Evolutionary conservation across 2,329 filamentous ascomycete genomes (phyloP), one percentile per base, ranked within the genome.

Genomic region (Aspergillus clavatus): DNA sequence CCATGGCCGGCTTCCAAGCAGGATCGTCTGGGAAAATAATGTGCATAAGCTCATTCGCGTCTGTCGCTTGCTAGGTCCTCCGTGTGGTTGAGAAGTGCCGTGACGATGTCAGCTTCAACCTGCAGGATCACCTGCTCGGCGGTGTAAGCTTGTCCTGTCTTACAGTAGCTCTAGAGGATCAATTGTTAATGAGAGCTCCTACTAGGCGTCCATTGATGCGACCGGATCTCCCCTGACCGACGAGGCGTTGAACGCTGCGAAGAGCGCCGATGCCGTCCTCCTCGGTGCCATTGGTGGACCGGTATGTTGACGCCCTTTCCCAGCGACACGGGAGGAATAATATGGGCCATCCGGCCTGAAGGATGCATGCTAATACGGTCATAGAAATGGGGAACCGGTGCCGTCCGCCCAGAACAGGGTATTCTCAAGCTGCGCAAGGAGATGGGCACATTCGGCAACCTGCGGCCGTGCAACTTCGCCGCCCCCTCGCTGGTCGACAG

Each of bases 281-380:
- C 83, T 97, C 43, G 91, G 90, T 56, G 89, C 91, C 57, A 94
- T 97, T 62, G 91, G 91, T 57, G 91, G 91, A n/a, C 91, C 93
- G 27, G 79, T 81, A 77, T 42, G 73, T 62, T 24, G 44, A 14
- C 19, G 2, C 7, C 12, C 16, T 19, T 12, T n/a, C 27, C 33
- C n/a, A 19, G 19, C 36, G 23, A 43, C 21, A 36, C n/a, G n/a
- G n/a, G n/a, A 28, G 35, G 23, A 8, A 21, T 8, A 38, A 26
- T 14, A 29, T 8, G 8, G 23, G 8, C 23, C 23, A 8, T 24
- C 7, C 33, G 8, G 12, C 29, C 37, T 16, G 29, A 26, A 27
- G 11, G 43, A 40, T 29, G 35, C 26, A 24, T 35, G 29, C 47
- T 47, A 42, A 50, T 29, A 22, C 38, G 29, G 31, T 16, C 35